Evolutionary conservation across 1,284 basidiomycete genomes (phyloP), one percentile per base, ranked within the genome.

Genomic region (Cryptococcus amylolentus): DNA sequence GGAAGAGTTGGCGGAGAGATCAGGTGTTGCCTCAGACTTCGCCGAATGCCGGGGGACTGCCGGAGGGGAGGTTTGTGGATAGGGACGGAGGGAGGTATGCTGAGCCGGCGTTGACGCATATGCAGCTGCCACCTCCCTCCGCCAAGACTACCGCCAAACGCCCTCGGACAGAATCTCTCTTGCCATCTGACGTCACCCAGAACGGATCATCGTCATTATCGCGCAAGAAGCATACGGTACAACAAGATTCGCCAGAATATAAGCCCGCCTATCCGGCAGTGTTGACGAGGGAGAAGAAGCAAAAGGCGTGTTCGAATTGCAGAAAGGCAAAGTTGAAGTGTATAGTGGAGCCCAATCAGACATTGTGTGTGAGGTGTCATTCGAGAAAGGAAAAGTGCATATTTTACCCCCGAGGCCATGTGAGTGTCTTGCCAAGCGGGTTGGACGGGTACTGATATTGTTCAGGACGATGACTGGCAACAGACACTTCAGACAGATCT

Each of bases 401-500:
- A 26, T 75, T 73, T 51, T 71, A 68, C 54, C 68, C 71, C 2
- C 58, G 69, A 26, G 61, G 54, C n/a, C 68, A 70, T 57, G 72
- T 74, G 55, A 66, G 72, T 66, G 12, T 7, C 31, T 45, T 40
- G 1, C 40, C 20, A 26, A 23, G 7, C 8, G n/a, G 27, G n/a
- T 8, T 4, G 10, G 26, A 3, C 16, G 45, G 10, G 16, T 51
- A 42, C 55, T 62, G 54, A 53, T 31, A 18, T 13, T 9, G 16
- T 14, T 47, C 53, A 75, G 70, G 73, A 73, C 48, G 73, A 73
- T 39, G 71, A 75, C 48, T 70, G 64, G 65, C 71, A 75, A 57
- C 73, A 73, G 51, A 70, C 62, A 0, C 44, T 75, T 42, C 64
- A 62, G 4, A 39, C 56, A 10, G 73, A 73, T 48, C 39, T 72